Evolutionary conservation across 176 grass and related monocot species (phyloP).

Genomic region (Ensete ventricosum): DNA sequence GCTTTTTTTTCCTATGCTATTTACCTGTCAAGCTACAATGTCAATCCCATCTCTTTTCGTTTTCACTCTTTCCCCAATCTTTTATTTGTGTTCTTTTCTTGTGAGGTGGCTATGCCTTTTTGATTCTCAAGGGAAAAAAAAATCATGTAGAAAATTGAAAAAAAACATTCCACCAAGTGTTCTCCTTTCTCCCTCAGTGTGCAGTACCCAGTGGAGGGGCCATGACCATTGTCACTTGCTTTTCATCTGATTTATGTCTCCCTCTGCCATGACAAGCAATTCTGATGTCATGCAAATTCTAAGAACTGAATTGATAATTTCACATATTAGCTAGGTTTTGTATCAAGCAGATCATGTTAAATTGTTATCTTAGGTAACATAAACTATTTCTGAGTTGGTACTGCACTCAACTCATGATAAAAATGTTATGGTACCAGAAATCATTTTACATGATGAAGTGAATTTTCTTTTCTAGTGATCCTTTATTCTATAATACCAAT

Average conservation of each 20-base stretch:
- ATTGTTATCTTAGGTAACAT: no score
- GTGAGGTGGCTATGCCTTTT: not conserved
- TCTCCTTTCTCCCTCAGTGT: not conserved
- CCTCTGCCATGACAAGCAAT: not conserved
- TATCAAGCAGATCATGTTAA: no score
- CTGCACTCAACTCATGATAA: no score
- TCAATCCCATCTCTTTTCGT: not conserved
- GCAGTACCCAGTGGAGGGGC: not conserved
- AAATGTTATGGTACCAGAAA: no score
- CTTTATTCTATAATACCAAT: no score
- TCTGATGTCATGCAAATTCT: not conserved
- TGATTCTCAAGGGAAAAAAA: no score
- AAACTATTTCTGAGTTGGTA: no score
- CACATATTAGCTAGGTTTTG: no score
- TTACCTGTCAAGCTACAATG: not conserved
- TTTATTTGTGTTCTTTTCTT: not conserved
- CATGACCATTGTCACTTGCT: not conserved
- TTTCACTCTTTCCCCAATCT: not conserved
- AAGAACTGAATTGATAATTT: not conserved
- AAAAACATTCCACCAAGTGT: not conserved
- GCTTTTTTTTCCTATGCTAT: not conserved
- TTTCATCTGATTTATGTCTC: not conserved
- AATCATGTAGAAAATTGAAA: not conserved
- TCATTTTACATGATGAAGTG: no score
- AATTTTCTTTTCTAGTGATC: no score